Evolutionary conservation across 768 basidiomycete genomes (phyloP).

Genomic region (Tulasnella sp.): DNA sequence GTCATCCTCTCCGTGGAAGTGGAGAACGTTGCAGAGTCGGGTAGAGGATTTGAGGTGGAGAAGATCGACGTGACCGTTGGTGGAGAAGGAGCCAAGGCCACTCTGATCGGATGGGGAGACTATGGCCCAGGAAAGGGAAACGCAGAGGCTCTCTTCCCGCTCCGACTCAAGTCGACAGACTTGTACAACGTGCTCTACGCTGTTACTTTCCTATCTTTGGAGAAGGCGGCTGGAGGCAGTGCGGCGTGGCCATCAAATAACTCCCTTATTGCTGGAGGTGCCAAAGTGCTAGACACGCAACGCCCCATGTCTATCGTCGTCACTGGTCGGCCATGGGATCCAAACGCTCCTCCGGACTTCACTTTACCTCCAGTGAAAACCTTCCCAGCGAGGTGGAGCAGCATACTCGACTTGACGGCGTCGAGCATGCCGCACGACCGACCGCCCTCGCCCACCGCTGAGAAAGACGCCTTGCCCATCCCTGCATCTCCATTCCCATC

Average conservation of each 20-base stretch:
- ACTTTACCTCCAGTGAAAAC: slow-evolving; percentile 57
- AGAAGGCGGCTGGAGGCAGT: background rate
- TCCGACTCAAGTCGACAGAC: slow-evolving; percentile 68
- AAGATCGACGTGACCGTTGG: slow-evolving; percentile 74
- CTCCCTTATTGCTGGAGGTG: slow-evolving; percentile 37
- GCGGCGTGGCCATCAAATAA: background rate
- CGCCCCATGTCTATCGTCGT: slow-evolving; percentile 81
- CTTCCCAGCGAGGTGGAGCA: slow-evolving; percentile 90
- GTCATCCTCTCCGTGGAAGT: slow-evolving; percentile 91
- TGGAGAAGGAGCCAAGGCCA: slow-evolving; percentile 60
- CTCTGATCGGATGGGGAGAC: slow-evolving; percentile 57
- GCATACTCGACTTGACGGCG: slow-evolving; percentile 74
- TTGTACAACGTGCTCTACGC: slow-evolving; percentile 90
- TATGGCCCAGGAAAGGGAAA: slow-evolving; percentile 42
- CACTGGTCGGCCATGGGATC: slow-evolving; percentile 65
- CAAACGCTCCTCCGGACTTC: slow-evolving; percentile 46
- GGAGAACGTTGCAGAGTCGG: slow-evolving; percentile 75
- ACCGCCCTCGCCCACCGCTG: slow-evolving; percentile 42
- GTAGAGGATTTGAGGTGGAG: slow-evolving; percentile 69
- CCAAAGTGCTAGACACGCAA: slow-evolving; percentile 55
- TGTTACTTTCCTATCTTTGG: slow-evolving; percentile 77
- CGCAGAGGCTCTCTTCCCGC: slow-evolving; percentile 61
- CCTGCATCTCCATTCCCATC: slow-evolving; percentile 79
- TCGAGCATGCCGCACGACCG: slow-evolving; percentile 40
- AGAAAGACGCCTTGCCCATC: slow-evolving; percentile 61